phyloP scores from a whole-genome alignment of 345 rosid genomes.

The Bruguiera sexangula region DNA sequence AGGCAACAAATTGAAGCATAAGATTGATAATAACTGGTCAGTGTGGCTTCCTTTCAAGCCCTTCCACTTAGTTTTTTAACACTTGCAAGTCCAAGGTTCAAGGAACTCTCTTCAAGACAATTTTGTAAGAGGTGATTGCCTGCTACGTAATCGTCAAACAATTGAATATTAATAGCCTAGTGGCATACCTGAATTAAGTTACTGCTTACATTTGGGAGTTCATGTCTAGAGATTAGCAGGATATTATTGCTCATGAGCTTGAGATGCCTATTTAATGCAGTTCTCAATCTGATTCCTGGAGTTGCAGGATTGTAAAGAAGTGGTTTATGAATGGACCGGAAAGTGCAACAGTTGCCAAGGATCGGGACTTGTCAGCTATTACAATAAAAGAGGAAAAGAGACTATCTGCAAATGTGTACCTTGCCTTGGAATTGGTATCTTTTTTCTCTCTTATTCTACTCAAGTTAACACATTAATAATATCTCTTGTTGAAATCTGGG shows the following conservation, averaged over 20 bases:
- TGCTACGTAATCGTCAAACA: no score
- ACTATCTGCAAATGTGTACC: constrained; percentile 85
- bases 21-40: no score
- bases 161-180: no score
- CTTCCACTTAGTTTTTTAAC: no score
- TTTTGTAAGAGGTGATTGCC: no score
- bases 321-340: constrained; percentile 98
- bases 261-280: constrained; percentile 1
- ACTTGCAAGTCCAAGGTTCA: no score
- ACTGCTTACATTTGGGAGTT: background rate
- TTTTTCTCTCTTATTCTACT: constrained; percentile 11
- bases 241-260: background rate
- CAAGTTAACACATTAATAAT: background rate
- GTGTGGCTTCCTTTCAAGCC: no score
- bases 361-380: constrained; percentile 77
- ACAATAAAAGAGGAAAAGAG: constrained; percentile 83
- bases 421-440: constrained; percentile 80
- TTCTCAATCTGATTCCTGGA: constrained; percentile 16
- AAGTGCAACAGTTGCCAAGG: constrained; percentile 95
- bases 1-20: no score
- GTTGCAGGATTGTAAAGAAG: constrained; percentile 75
- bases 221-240: background rate
- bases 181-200: no score
- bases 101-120: no score
- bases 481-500: background rate